Base-by-base conservation (phyloP, 2,329 filamentous ascomycete genomes). In the Diaporthe destruens region DNA sequence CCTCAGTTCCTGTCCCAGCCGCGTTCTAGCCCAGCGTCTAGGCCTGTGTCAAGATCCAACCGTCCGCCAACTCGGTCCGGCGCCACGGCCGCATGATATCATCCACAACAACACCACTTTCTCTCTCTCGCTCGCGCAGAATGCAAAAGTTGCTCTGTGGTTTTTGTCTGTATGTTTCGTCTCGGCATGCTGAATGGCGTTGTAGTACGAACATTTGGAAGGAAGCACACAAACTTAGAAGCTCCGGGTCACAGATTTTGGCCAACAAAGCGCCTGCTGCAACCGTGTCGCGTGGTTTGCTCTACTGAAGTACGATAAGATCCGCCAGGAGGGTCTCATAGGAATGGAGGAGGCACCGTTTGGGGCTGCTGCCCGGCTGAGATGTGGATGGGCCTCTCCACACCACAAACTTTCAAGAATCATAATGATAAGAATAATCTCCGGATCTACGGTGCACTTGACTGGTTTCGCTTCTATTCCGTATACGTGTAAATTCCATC, bases 321-420 rank as follows among this genome's bases (percentile, higher is more conserved):
- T 49, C 42, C 12, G 11, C 18, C 23, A 65, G 20, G 59, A 5
- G 23, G 42, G 18, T n/a, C 42, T 49, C 20, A 32, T 29, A 59
- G 29, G 54, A 42, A 51, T 3, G 67, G 54, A 51, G 54, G 53
- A 32, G 53, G 29, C 36, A 18, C 67, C 67, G 51, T 12, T 69
- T 59, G 9, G 34, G 11, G 18, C 39, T 42, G 32, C 42, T 42
- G 67, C 29, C 14, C 6, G 67, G 42, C 44, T 59, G 55, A 23
- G 34, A 36, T 36, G 9, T 1, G 9, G 54, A 51, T 3, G 54
- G 51, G 54, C 67, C 67, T 42, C 59, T 59, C 67, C 67, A n/a
- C n/a, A n/a, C n/a, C n/a, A n/a, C n/a, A n/a, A n/a, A n/a, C n/a
- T n/a, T n/a, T n/a, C n/a, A n/a, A n/a, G n/a, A n/a, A n/a, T n/a